Evolutionary conservation across 352 stramenopile genomes (phyloP), one percentile per base, ranked within the genome.

Genomic region (Phytopythium helicoides): DNA sequence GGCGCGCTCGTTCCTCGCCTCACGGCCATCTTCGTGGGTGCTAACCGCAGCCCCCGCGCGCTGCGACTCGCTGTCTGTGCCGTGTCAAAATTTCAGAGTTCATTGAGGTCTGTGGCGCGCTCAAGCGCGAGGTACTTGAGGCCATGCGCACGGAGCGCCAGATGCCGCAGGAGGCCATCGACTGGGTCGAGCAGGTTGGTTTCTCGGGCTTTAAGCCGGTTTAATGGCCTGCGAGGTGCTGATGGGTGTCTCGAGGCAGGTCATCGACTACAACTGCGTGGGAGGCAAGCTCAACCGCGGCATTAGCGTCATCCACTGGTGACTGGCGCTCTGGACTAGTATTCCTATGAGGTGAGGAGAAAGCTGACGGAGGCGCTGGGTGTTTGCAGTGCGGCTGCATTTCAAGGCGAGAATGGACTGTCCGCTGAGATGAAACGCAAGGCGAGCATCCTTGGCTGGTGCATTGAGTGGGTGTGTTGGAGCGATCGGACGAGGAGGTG

Each of bases 281-380:
- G 96, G 96, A 48, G 97, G 97, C 31, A 99, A 99, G 81, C 90
- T 99, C 60, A 99, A 98, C 72, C 91, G 97, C 47, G 97, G 97
- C 39, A 89, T 99, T 40, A 98, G 94, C 56, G 96, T 99, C 58
- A 73, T 98, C 51, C 74, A 97, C 58, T 93, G 82, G 83, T 92
- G 25, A 19, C 58, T 46, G 3, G 22, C 26, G 16, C 26, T 23
- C 10, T 21, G 31, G 35, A 14, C 37, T 21, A 6, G 21, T 22
- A 6, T 6, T 12, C 16, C 3, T 25, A 31, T 6, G 25, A 22
- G 14, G 11, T 14, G 25, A 16, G 10, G 19, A 46, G 23, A 37
- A 49, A 7, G 23, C 51, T 52, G 3, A 47, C 25, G 22, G 1
- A 37, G 34, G 28, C 21, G 46, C 18, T 62, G 41, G 21, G 19